Percentiles rank a stretch among this genome's conserved stretches.
Conservation (phyloP, 495 filamentous ascomycete species). For the Hypoxylon lenormandii region DNA sequence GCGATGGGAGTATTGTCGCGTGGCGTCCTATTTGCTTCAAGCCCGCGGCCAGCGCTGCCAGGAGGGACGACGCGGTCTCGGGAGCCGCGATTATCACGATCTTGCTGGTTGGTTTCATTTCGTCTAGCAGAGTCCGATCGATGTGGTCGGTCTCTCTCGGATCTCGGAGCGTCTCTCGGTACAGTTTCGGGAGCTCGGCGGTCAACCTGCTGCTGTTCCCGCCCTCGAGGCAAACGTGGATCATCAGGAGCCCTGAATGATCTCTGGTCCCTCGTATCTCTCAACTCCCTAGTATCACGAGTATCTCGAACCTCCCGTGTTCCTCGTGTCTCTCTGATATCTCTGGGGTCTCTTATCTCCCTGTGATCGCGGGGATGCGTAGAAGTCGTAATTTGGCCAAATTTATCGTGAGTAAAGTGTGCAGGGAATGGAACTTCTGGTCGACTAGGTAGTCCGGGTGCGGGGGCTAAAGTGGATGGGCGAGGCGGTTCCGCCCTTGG, state of each 20-base stretch:
- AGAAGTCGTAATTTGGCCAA: conserved; percentile 51
- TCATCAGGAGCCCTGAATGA: conserved; percentile 50
- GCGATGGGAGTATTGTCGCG: conserved; percentile 48
- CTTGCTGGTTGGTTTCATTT: conserved; percentile 52
- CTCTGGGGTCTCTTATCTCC: conserved; percentile 46
- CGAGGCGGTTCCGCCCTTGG: conserved; percentile 52
- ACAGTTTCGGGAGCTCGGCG: conserved; percentile 45
- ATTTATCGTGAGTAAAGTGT: conserved; percentile 55
- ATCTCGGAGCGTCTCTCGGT: conserved; percentile 46
- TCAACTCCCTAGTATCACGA: conserved; percentile 54
- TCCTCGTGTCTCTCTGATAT: conserved; percentile 51
- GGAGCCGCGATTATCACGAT: conserved; percentile 54
- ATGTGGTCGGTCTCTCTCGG: conserved; percentile 51
- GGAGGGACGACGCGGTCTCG: conserved; percentile 52
- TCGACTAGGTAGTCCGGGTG: conserved; percentile 59
- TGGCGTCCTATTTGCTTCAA: conserved; percentile 49
- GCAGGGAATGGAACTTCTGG: conserved; percentile 59
- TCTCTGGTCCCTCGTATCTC: conserved; percentile 51
- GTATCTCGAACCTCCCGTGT: conserved; percentile 48
- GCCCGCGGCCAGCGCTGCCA: conserved; percentile 39
- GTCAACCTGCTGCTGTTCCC: conserved; percentile 45
- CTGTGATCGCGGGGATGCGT: conserved; percentile 54
- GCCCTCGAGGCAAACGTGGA: conserved; percentile 49
- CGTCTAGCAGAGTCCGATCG: conserved; percentile 53
- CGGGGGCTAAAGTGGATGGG: conserved; percentile 54